Percentiles rank a stretch among this genome's conserved stretches.
Conservation (phyloP, 129 eudicot genomes). For the Saussurea involucrata region DNA sequence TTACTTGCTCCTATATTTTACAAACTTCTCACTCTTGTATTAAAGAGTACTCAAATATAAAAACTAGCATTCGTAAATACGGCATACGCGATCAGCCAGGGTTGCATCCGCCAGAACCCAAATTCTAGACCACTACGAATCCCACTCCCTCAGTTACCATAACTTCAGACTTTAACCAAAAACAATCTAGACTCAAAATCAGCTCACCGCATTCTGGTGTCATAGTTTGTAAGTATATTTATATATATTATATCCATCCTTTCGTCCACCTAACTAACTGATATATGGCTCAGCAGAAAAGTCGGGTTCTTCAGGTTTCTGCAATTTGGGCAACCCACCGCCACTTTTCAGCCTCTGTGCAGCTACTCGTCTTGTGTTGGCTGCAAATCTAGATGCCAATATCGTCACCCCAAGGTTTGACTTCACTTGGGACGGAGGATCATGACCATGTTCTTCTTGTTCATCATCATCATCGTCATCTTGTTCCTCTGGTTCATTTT, state of each 20-base stretch:
- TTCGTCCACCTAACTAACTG: constrained; percentile 29
- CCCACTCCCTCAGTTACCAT: background rate
- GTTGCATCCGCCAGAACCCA: background rate
- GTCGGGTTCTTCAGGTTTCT: constrained; percentile 98
- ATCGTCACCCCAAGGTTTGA: constrained; percentile 73
- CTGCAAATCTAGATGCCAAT: constrained; percentile 90
- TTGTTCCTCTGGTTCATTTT: constrained; percentile 18
- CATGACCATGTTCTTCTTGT: constrained; percentile 24
- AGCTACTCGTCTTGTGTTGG: constrained; percentile 79
- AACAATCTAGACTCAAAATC: constrained; percentile 15
- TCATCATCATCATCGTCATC: constrained; percentile 37
- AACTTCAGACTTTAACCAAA: constrained; percentile 14
- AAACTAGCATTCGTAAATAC: background rate
- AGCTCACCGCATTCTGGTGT: constrained; percentile 9
- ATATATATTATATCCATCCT: constrained; percentile 4
- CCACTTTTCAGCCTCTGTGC: constrained; percentile 65
- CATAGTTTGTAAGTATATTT: background rate
- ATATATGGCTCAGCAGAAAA: constrained; percentile 68
- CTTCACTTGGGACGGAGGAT: constrained; percentile 31
- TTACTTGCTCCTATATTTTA: constrained; percentile 17
- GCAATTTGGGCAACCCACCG: constrained; percentile 53
- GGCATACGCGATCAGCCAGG: background rate
- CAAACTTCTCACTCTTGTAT: constrained; percentile 7
- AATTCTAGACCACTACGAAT: background rate
- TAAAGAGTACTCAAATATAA: background rate